A percentile compares a stretch with the other conserved stretches of the same genome.
These are phyloP conservation scores for Corylus avellana DNA, from an alignment of 306 rosid species.

Conservation along the genomic window DNA sequence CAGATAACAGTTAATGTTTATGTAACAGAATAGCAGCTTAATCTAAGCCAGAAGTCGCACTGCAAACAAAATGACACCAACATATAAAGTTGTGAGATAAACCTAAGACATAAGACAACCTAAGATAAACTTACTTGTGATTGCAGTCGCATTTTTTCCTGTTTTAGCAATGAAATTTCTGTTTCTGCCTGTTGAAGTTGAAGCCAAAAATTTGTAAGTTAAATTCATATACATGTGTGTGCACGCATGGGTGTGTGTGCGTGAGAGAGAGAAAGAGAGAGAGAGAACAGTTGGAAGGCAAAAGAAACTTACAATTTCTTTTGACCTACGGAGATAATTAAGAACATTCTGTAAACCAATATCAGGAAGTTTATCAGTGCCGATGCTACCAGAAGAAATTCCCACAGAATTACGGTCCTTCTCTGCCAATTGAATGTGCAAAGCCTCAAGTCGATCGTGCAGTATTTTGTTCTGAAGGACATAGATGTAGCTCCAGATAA, in stretches of 20 bases:
- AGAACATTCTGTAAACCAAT: constrained; percentile 75
- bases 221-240: background rate
- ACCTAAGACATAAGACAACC: background rate
- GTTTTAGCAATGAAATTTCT: constrained; percentile 79
- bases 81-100: background rate
- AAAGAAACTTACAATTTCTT: constrained; percentile 74
- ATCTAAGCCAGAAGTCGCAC: too few species aligned
- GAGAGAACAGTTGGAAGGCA: constrained; percentile 12
- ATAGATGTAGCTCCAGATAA: constrained; percentile 3
- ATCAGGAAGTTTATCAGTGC: constrained; percentile 47
- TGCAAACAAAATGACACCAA: too few species aligned
- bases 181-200: constrained; percentile 75
- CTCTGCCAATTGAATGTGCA: constrained; percentile 89
- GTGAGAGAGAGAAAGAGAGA: background rate
- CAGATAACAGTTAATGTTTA: too few species aligned
- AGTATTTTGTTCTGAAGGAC: constrained; percentile 78
- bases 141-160: constrained; percentile 81
- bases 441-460: constrained; percentile 84
- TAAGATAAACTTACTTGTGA: constrained; percentile 59
- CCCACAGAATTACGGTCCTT: constrained; percentile 75
- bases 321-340: constrained; percentile 80
- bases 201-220: constrained; percentile 1
- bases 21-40: too few species aligned
- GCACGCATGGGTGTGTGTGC: background rate
- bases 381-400: constrained; percentile 48